Evolutionary conservation across 2,329 filamentous ascomycete species (phyloP).

Genomic region (Coniella vitis): DNA sequence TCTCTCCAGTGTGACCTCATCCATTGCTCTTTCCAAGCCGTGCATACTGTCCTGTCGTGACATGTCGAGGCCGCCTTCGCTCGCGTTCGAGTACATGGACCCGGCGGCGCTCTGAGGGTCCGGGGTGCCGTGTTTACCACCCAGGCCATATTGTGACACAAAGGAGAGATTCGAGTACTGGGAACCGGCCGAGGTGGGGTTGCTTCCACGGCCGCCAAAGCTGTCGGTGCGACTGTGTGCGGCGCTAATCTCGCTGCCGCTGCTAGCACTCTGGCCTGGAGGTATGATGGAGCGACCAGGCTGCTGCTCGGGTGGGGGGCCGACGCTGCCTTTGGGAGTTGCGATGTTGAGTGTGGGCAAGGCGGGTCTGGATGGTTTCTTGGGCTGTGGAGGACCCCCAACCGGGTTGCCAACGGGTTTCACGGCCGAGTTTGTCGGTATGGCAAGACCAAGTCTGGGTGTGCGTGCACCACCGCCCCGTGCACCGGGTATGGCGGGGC

Average conservation of each 20-base stretch:
- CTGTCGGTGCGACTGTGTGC: conserved; percentile 78
- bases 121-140: conserved; percentile 61
- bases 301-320: conserved; percentile 62
- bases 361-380: conserved; percentile 46
- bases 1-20: conserved; percentile 74
- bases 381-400: conserved; percentile 20
- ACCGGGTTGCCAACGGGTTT: conserved; percentile 60
- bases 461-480: conserved; percentile 56
- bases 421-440: conserved; percentile 77
- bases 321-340: conserved; percentile 78
- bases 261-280: conserved; percentile 61
- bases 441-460: conserved; percentile 79
- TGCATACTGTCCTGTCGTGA: conserved; percentile 77
- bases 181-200: conserved; percentile 80
- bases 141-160: conserved; percentile 64
- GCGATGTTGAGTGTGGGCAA: conserved; percentile 78
- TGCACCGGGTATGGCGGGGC: conserved; percentile 71
- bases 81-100: conserved; percentile 74
- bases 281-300: conserved; percentile 45
- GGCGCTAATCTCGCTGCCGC: conserved; percentile 71
- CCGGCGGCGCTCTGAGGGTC: conserved; percentile 87
- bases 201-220: conserved; percentile 72
- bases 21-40: conserved; percentile 63
- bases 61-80: conserved; percentile 69
- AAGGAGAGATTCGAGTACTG: conserved; percentile 80